Evolutionary conservation across 2,329 filamentous ascomycete species (phyloP).

Genomic region (Orbilia oligospora): DNA sequence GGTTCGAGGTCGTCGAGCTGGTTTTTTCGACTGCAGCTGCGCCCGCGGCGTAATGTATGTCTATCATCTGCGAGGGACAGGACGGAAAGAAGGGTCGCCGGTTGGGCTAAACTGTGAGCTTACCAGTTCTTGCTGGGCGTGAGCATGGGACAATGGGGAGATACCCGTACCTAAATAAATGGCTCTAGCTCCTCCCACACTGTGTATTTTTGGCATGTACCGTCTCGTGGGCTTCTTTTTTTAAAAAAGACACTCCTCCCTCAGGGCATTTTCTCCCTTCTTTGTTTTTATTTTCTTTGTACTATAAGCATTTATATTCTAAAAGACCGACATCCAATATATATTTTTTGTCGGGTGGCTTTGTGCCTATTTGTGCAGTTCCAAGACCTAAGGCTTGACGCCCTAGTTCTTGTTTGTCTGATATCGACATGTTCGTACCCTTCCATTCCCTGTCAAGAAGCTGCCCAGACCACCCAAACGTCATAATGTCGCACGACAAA

Average conservation of each 20-base stretch:
- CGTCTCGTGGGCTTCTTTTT: constrained; percentile 18
- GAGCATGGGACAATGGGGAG: constrained; percentile 30
- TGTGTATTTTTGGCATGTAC: constrained; percentile 33
- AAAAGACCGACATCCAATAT: not conserved
- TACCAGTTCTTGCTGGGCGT: constrained; percentile 23
- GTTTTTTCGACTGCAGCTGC: constrained; percentile 36
- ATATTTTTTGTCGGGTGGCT: constrained; percentile 8
- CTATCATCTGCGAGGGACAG: constrained; percentile 60
- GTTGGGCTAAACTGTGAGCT: constrained; percentile 38
- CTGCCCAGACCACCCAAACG: constrained; percentile 29
- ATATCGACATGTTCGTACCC: constrained; percentile 42
- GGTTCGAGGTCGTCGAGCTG: constrained; percentile 21
- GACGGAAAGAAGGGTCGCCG: constrained; percentile 48
- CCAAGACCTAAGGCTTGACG: constrained; percentile 20
- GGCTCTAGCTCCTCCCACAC: constrained; percentile 41
- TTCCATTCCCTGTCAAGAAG: constrained; percentile 23
- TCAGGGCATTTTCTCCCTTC: not conserved
- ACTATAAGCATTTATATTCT: constrained; percentile 1
- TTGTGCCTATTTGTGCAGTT: constrained; percentile 10
- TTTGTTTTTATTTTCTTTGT: constrained; percentile 2
- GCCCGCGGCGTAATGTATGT: constrained; percentile 48
- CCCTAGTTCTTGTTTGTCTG: constrained; percentile 12
- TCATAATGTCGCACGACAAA: constrained; percentile 47
- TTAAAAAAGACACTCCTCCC: constrained; percentile 16
- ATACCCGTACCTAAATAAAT: constrained; percentile 41